Evolutionary conservation across 306 rosid species (phyloP).

Genomic region (Spatholobus suberectus): DNA sequence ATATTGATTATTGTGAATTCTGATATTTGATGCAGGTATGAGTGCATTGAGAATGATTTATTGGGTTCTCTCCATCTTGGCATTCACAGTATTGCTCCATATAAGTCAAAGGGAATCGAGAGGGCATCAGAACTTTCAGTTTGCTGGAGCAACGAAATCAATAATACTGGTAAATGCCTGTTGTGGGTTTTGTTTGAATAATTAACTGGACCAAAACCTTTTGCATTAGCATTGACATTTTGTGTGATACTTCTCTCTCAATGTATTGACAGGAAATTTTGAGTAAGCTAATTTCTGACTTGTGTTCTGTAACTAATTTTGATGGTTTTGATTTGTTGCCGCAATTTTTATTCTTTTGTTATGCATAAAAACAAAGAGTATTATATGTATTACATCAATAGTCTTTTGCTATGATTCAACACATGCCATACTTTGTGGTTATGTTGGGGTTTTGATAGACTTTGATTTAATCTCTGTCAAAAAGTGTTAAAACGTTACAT

Average conservation of each 20-base stretch:
- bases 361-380: background rate
- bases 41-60: constrained; percentile 88
- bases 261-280: background rate
- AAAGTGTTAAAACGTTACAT: constrained; percentile 14
- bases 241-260: background rate
- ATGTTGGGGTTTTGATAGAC: constrained; percentile 23
- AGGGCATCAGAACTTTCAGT: constrained; percentile 77
- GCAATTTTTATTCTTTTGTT: background rate
- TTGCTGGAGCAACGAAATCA: constrained; percentile 62
- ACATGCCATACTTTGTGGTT: constrained; percentile 13
- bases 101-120: constrained; percentile 92
- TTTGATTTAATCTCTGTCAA: background rate
- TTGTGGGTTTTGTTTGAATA: constrained; percentile 53
- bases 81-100: constrained; percentile 86
- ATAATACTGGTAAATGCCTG: constrained; percentile 55
- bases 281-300: constrained; percentile 22
- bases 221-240: background rate
- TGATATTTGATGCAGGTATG: constrained; percentile 73
- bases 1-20: constrained; percentile 32
- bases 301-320: constrained; percentile 25
- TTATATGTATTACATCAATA: constrained; percentile 4
- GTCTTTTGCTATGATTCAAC: constrained; percentile 23
- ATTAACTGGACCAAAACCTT: constrained; percentile 39
- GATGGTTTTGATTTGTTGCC: constrained; percentile 32
- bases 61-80: constrained; percentile 74